phyloP scores from a whole-genome alignment of 139 green algal genomes.

The Closterium sp. region DNA sequence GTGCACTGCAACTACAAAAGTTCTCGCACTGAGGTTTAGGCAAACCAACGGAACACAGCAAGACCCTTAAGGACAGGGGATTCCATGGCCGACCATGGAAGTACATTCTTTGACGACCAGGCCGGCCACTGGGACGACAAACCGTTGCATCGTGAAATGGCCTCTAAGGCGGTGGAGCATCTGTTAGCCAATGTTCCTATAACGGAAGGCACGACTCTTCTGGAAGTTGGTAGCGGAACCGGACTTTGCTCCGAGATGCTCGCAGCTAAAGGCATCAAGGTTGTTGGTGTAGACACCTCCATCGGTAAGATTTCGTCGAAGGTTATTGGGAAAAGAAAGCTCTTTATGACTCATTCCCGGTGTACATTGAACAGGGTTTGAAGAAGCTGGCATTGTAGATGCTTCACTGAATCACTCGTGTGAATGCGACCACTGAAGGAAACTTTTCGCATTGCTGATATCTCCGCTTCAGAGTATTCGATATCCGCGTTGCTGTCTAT shows the following conservation, averaged over 20 bases:
- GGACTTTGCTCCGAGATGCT: background rate
- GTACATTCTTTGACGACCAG: background rate
- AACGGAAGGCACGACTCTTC: background rate
- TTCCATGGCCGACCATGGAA: background rate
- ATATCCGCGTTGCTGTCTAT: background rate
- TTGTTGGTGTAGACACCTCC: background rate
- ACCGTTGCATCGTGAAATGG: background rate
- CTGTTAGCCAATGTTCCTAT: background rate
- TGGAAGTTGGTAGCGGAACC: background rate
- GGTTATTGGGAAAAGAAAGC: background rate
- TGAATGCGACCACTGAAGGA: background rate
- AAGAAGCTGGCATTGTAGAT: background rate
- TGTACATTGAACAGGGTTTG: background rate
- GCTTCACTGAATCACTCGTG: background rate
- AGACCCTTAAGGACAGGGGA: background rate
- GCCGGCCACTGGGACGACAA: background rate
- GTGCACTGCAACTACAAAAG: background rate
- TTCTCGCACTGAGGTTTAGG: background rate
- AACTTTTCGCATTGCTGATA: background rate
- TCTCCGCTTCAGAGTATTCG: background rate
- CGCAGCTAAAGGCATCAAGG: background rate
- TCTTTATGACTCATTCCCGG: background rate
- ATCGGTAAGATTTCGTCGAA: background rate
- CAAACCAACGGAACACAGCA: background rate
- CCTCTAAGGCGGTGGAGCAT: background rate